A percentile compares a stretch with the other conserved stretches of the same genome.
Conservation (phyloP, 805 yeast genomes). For the Jamesozyma jinghongensis region DNA sequence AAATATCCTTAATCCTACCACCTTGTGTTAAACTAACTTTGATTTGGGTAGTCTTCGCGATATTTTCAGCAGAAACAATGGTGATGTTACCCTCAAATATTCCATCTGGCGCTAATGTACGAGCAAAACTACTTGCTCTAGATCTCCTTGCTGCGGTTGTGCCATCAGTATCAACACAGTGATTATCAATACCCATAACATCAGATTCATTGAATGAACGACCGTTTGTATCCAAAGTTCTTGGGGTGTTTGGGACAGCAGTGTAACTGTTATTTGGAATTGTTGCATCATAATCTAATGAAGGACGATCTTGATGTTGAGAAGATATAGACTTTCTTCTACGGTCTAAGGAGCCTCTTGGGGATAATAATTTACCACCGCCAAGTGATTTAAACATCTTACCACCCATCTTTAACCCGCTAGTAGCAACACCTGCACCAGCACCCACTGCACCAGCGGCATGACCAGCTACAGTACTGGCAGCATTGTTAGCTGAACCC, state of each 20-base stretch:
- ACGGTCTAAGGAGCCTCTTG: conserved; percentile 5
- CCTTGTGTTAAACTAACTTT: conserved; percentile 42
- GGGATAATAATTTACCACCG: conserved; percentile 19
- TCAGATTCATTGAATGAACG: conserved; percentile 2
- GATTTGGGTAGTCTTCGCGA: conserved; percentile 39
- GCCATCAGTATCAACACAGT: conserved; percentile 2
- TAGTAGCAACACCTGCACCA: conserved; percentile 35
- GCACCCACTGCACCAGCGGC: conserved; percentile 29
- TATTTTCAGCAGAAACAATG: conserved; percentile 40
- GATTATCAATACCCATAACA: background rate
- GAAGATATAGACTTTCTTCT: background rate
- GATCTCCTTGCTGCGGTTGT: background rate
- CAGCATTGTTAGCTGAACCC: conserved; percentile 35
- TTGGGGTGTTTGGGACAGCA: conserved; percentile 12
- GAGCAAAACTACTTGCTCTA: conserved; percentile 19
- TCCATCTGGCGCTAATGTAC: conserved; percentile 27
- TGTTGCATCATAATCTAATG: conserved; percentile 20
- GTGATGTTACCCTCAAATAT: conserved; percentile 43
- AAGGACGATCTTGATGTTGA: background rate
- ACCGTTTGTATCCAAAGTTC: background rate
- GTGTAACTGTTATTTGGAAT: conserved; percentile 26
- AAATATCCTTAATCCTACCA: conserved; percentile 45
- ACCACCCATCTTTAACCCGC: conserved; percentile 43
- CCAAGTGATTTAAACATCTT: conserved; percentile 30
- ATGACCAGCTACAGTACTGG: conserved; percentile 32